phyloP scores from a whole-genome alignment of 1,284 basidiomycete species.

The Clitocybe nebularis region DNA sequence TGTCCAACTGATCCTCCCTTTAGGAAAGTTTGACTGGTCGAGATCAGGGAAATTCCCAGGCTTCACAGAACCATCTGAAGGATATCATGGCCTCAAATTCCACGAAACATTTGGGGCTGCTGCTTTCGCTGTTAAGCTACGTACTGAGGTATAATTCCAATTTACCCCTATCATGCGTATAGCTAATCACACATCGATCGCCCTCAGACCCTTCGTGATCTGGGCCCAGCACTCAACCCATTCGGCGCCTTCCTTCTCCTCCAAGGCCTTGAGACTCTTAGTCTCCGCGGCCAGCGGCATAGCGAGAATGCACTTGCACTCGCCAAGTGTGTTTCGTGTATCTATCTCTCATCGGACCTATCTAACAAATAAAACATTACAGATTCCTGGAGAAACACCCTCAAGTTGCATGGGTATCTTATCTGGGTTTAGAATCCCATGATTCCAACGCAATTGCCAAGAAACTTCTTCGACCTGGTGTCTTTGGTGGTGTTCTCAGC shows the following conservation, averaged over 20 bases:
- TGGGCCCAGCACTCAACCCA: constrained; percentile 76
- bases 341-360: background rate
- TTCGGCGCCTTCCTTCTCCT: constrained; percentile 83
- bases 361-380: background rate
- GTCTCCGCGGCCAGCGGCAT: constrained; percentile 75
- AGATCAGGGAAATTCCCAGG: constrained; percentile 75
- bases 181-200: constrained; percentile 25
- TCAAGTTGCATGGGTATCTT: constrained; percentile 79
- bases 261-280: constrained; percentile 85
- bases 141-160: constrained; percentile 33
- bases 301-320: constrained; percentile 72
- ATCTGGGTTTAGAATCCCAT: constrained; percentile 71
- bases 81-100: constrained; percentile 80
- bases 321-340: constrained; percentile 44
- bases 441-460: constrained; percentile 60
- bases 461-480: constrained; percentile 51
- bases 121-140: constrained; percentile 74
- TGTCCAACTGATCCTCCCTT: background rate
- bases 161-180: background rate
- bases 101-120: constrained; percentile 71
- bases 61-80: constrained; percentile 80
- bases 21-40: constrained; percentile 85
- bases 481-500: constrained; percentile 76
- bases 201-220: constrained; percentile 60
- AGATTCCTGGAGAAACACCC: constrained; percentile 69